Percentiles rank a stretch among this genome's conserved stretches.
Conservation (phyloP, 441 rosid genomes). For the Croton setiger region DNA sequence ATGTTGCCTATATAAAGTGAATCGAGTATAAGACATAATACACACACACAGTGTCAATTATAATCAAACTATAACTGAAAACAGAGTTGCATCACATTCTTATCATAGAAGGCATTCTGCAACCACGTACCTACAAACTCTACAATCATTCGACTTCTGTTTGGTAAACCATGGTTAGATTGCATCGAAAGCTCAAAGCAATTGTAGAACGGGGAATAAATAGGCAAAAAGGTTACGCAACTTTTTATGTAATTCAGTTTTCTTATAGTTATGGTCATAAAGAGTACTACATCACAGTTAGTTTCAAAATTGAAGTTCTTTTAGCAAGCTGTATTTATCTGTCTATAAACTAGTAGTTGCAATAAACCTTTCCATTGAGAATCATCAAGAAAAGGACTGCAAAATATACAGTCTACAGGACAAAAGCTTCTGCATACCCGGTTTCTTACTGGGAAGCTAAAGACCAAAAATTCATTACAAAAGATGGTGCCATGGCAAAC, state of each 20-base stretch:
- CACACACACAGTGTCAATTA: not conserved
- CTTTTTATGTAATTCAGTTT: not conserved
- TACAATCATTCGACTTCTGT: not conserved
- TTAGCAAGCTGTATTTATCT: conserved; percentile 15
- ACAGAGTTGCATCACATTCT: not conserved
- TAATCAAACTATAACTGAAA: not conserved
- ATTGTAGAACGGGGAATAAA: not conserved
- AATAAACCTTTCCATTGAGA: conserved; percentile 14
- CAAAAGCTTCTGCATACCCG: conserved; percentile 4
- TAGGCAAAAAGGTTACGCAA: not conserved
- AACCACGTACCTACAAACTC: not conserved
- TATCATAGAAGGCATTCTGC: not conserved
- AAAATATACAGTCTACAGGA: not conserved
- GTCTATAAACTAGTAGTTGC: conserved; percentile 17
- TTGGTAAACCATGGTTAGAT: not conserved
- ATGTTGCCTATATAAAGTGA: too few relatives aligned
- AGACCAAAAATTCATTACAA: conserved; percentile 73
- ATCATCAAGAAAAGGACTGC: conserved; percentile 7
- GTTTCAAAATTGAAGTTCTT: not conserved
- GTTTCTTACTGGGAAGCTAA: conserved; percentile 53
- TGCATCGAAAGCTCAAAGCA: not conserved
- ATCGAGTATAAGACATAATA: not conserved
- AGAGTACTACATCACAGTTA: not conserved
- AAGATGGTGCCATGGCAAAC: conserved; percentile 69
- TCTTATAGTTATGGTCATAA: not conserved